Evolutionary conservation across 2,329 filamentous ascomycete genomes (phyloP), one percentile per base, ranked within the genome.

Genomic region (Arthrobotrys sphaeroides): DNA sequence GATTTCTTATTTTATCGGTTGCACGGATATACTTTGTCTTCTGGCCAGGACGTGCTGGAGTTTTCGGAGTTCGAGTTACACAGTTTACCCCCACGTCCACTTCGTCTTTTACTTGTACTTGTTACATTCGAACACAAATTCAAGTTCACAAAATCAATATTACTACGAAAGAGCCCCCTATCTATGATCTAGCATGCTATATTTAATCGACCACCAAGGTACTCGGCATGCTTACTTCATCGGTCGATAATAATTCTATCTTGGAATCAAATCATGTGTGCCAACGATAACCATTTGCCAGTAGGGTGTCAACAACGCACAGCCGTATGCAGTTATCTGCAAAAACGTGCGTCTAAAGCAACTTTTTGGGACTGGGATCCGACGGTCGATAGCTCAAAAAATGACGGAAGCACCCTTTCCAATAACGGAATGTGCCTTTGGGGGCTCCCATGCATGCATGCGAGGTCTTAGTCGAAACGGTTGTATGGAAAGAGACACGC

Each of bases 261-360:
- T 55, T 55, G 51, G 51, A 53, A 55, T 16, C n/a, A n/a, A n/a
- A n/a, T n/a, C n/a, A n/a, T 12, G 31, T 55, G 22, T 55, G 51
- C 51, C 51, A 31, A 55, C 51, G 51, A 55, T 55, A 55, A 55
- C 31, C 12, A 38, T 55, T 55, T 55, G 51, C 51, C 51, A 55
- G 51, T 55, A 36, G 22, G 38, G 38, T 24, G 36, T 55, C 51
- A 55, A 55, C 51, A 55, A 55, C 51, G 51, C 51, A 55, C 28
- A 55, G 51, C n/a, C n/a, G n/a, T n/a, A 55, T 55, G 31, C 51
- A 55, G 28, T 28, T 38, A 55, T 55, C 28, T 55, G 51, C 51
- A 55, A 55, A n/a, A n/a, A n/a, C n/a, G n/a, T 40, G 51, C 51
- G 31, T 31, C 36, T 55, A 55, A 55, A 26, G 51, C 51, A 55